Evolutionary conservation across 192 early-diverging fungal genomes (phyloP), one percentile per base, ranked within the genome.

Genomic region (Cetraspora pellucida): DNA sequence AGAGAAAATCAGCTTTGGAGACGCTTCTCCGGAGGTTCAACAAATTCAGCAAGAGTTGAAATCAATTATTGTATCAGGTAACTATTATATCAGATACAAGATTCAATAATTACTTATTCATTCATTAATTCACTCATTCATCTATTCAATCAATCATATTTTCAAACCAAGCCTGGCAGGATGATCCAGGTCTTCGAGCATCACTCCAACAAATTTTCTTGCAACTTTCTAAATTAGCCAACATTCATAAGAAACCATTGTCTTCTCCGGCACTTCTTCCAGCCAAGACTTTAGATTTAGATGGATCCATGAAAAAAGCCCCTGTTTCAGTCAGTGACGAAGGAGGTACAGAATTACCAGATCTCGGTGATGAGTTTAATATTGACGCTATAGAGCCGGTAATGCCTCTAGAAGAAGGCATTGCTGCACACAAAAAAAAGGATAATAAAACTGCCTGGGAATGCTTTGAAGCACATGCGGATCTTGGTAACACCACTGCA

Each of bases 361-460:
- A 13, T 5, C 1, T 37, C 3, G 37, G 37, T 37, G 37, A 37
- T 37, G 37, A 37, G 7, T 37, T 37, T 37, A 37, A 1, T 43
- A 52, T 64, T 11, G 21, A 31, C 43, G 17, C 47, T 1, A 55
- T 50, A 21, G 19, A 49, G 14, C 49, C 47, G 52, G 19, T 72
- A 55, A 49, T 54, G 10, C 46, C 69, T 16, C 69, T 72, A 9
- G 71, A 72, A 6, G 71, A 72, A 2, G 71, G 71, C 2, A 72
- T 72, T 23, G 45, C 43, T 28, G 71, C 71, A 14, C 30, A 72
- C 17, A 72, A 21, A 72, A 27, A 13, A 1, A 7, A 27, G 5
- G 19, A 57, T 57, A 9, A 57, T 10, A 23, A 57, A 10, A 57
- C 14, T 23, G 55, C 55, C 23, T 57, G n/a, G n/a, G 23, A 57